Evolutionary conservation across 495 filamentous ascomycete species (phyloP).

Genomic region (Glarea lozoyensis): DNA sequence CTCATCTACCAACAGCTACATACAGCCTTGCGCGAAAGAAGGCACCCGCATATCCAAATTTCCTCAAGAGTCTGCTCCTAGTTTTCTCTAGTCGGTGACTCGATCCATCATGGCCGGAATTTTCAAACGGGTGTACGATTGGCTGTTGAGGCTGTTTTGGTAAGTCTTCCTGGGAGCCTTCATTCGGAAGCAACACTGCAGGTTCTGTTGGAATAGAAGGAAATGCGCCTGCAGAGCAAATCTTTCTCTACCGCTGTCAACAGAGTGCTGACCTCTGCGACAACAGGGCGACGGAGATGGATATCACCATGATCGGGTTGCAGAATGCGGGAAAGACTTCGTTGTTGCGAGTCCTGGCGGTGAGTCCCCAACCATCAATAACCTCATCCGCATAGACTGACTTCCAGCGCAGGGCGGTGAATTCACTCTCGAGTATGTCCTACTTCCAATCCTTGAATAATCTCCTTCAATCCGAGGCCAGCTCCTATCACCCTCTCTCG

Average conservation of each 20-base stretch:
- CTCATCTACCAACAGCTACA: constrained; percentile 8
- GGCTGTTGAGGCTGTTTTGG: constrained; percentile 96
- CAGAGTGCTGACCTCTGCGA: constrained; percentile 8
- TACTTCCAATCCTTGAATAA: constrained; percentile 2
- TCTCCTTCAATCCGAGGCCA: neutral
- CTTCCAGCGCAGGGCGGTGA: constrained; percentile 69
- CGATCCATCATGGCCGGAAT: constrained; percentile 62
- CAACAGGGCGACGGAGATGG: constrained; percentile 93
- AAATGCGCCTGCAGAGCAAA: neutral
- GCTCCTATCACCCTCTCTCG: constrained; percentile 1
- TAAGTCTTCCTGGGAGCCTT: constrained; percentile 44
- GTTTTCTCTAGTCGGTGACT: too few species aligned
- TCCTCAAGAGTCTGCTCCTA: too few species aligned
- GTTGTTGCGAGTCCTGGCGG: constrained; percentile 84
- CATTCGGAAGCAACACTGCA: neutral
- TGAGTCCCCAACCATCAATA: constrained; percentile 39
- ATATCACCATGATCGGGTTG: constrained; percentile 98
- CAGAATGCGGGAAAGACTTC: constrained; percentile 99
- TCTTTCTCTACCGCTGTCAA: neutral
- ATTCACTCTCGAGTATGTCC: constrained; percentile 95
- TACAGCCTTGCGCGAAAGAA: constrained; percentile 6
- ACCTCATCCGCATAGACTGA: constrained; percentile 19
- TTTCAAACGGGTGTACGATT: constrained; percentile 95
- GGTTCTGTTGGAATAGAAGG: neutral
- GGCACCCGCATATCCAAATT: too few species aligned